Evolutionary conservation across 768 basidiomycete genomes (phyloP).

Genomic region (Lactarius trivialis): DNA sequence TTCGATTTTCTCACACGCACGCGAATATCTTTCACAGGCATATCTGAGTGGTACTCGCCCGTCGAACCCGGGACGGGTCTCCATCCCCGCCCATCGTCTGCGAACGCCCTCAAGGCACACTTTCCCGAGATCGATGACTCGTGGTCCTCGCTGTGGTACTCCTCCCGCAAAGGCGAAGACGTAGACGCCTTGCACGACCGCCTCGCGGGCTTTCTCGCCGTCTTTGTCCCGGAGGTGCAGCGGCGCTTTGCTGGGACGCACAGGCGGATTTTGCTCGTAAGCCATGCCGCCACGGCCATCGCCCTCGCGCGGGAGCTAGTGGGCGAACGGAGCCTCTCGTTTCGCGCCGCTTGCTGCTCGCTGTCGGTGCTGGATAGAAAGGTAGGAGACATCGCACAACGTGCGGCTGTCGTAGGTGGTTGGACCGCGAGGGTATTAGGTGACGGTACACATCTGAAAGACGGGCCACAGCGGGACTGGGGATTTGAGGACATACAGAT

Average conservation of each 20-base stretch:
- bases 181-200: conserved; percentile 58
- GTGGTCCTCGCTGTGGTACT: conserved; percentile 61
- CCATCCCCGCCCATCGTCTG: conserved; percentile 65
- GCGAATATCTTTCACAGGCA: conserved; percentile 34
- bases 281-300: conserved; percentile 72
- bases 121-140: conserved; percentile 54
- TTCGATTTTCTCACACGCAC: neutral
- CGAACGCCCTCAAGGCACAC: conserved; percentile 45
- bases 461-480: conserved; percentile 64
- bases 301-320: conserved; percentile 54
- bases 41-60: conserved; percentile 78
- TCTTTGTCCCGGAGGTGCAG: conserved; percentile 48
- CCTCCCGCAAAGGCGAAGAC: conserved; percentile 68
- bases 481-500: conserved; percentile 71
- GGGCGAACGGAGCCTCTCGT: conserved; percentile 36
- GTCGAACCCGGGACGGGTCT: conserved; percentile 59
- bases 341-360: conserved; percentile 68
- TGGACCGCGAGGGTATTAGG: conserved; percentile 47
- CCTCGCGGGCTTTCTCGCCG: conserved; percentile 42
- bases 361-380: conserved; percentile 48
- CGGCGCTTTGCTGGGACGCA: conserved; percentile 39
- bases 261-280: conserved; percentile 52
- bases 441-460: conserved; percentile 51
- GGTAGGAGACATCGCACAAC: conserved; percentile 19
- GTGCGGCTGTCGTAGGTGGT: conserved; percentile 32